A percentile compares a stretch with the other conserved stretches of the same genome.
Evolutionary conservation across 805 yeast genomes (phyloP).

Genomic region (Cyberlindnera americana): DNA sequence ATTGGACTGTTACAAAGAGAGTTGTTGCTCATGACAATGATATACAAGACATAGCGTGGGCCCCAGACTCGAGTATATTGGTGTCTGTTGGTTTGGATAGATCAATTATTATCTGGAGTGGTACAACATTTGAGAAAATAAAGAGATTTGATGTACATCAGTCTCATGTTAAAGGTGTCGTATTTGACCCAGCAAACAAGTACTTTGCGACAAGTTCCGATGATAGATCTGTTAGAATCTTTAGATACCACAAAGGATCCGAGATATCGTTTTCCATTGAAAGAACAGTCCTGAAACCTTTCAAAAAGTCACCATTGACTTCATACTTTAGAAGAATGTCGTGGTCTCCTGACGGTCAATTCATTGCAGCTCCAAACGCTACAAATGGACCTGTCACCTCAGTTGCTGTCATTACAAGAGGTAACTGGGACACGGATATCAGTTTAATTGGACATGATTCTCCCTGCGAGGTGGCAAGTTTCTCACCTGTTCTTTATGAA

Average conservation of each 20-base stretch:
- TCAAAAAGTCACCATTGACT: constrained; percentile 82
- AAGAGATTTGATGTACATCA: constrained; percentile 90
- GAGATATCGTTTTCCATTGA: constrained; percentile 86
- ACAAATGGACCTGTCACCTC: constrained; percentile 79
- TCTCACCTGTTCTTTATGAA: constrained; percentile 66
- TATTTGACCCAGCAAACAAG: constrained; percentile 97
- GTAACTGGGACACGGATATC: constrained; percentile 73
- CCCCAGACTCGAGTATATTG: constrained; percentile 86
- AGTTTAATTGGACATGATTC: constrained; percentile 80
- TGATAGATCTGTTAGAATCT: constrained; percentile 85
- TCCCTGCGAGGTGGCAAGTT: constrained; percentile 77
- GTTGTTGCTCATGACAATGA: constrained; percentile 97
- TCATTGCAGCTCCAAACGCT: constrained; percentile 82
- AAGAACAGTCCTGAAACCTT: constrained; percentile 78
- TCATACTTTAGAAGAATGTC: constrained; percentile 83
- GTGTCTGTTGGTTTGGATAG: constrained; percentile 95
- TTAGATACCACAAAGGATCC: constrained; percentile 75
- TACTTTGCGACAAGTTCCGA: constrained; percentile 97
- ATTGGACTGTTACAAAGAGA: constrained; percentile 91
- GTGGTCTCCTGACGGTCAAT: constrained; percentile 93
- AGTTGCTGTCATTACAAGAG: constrained; percentile 69
- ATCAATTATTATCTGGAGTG: constrained; percentile 91
- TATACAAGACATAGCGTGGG: constrained; percentile 97
- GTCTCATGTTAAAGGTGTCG: constrained; percentile 93
- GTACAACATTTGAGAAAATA: constrained; percentile 83